Conservation (phyloP, 768 basidiomycete genomes). For the Rhodotorula graminis region DNA sequence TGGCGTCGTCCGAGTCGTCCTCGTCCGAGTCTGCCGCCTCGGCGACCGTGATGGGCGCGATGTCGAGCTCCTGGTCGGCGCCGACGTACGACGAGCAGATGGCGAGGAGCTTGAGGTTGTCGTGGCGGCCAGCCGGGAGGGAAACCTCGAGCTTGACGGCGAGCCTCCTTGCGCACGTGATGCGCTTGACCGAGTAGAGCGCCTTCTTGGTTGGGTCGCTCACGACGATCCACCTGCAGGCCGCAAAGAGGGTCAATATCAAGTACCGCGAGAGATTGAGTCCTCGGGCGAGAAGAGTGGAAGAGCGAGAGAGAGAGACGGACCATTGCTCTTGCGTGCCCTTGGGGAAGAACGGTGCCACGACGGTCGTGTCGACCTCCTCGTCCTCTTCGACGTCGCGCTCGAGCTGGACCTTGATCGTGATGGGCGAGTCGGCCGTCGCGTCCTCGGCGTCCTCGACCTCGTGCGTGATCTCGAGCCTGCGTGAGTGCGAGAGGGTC, state of each 20-base stretch:
- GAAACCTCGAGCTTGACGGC: conserved; percentile 86
- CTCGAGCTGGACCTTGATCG: conserved; percentile 69
- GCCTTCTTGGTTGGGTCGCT: no score
- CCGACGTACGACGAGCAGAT: conserved; percentile 90
- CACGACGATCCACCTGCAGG: conserved; percentile 60
- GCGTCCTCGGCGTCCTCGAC: conserved; percentile 77
- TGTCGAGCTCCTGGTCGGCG: conserved; percentile 55
- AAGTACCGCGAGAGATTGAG: no score
- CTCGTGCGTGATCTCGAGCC: conserved; percentile 74
- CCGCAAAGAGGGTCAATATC: no score
- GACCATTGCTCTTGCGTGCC: conserved; percentile 94
- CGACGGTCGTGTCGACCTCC: conserved; percentile 69
- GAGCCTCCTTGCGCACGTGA: conserved; percentile 58
- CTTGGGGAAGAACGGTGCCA: conserved; percentile 88
- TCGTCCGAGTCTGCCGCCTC: conserved; percentile 17
- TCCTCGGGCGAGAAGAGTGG: conserved; percentile 69
- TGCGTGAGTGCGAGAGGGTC: background rate
- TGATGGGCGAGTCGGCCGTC: conserved; percentile 76
- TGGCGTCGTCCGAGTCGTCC: conserved; percentile 11
- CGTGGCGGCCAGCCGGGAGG: conserved; percentile 73
- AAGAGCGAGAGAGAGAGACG: conserved; percentile 65
- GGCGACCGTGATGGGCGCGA: conserved; percentile 4
- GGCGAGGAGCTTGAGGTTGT: conserved; percentile 72
- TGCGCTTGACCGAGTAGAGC: no score
- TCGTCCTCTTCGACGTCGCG: conserved; percentile 73